Evolutionary conservation across 2,329 filamentous ascomycete genomes (phyloP).

Genomic region (Leptographium procerum): DNA sequence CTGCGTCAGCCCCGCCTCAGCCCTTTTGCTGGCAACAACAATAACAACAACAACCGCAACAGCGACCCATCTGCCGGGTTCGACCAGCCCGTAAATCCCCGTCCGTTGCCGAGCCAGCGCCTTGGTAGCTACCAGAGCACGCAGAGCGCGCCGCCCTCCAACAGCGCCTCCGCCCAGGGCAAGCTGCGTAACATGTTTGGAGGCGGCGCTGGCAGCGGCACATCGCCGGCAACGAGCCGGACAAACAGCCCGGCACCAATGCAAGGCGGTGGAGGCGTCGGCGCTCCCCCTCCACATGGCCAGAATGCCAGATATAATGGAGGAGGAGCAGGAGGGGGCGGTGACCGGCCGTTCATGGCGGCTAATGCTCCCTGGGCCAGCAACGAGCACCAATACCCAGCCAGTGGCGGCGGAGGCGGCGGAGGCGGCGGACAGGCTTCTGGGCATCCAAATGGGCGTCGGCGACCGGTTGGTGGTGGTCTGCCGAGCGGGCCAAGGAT

Average conservation of each 20-base stretch:
- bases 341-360: slow-evolving; percentile 29
- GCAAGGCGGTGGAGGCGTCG: slow-evolving; percentile 4
- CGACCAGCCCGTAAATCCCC: slow-evolving; percentile 27
- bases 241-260: slow-evolving; percentile 18
- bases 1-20: slow-evolving; percentile 29
- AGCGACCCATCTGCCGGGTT: slow-evolving; percentile 16
- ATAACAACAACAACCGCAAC: slow-evolving; percentile 17
- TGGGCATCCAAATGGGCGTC: slow-evolving; percentile 27
- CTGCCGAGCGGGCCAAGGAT: slow-evolving; percentile 28
- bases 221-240: slow-evolving; percentile 21
- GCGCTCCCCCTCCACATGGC: not conserved
- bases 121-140: slow-evolving; percentile 61
- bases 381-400: slow-evolving; percentile 27
- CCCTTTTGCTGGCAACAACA: slow-evolving; percentile 12
- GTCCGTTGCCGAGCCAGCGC: slow-evolving; percentile 61
- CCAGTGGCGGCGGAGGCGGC: slow-evolving; percentile 21
- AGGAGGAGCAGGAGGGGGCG: slow-evolving; percentile 16
- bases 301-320: slow-evolving; percentile 6
- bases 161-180: slow-evolving; percentile 56
- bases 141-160: slow-evolving; percentile 18
- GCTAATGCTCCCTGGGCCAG: slow-evolving; percentile 37
- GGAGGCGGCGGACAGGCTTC: slow-evolving; percentile 22
- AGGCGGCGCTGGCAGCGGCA: slow-evolving; percentile 42
- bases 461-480: slow-evolving; percentile 20
- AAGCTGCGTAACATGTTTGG: slow-evolving; percentile 69